A percentile compares a stretch with the other conserved stretches of the same genome.
These are phyloP conservation scores for Hyphopichia buzzinii DNA, from an alignment of 1,139 yeast species.

Conservation along the genomic window DNA sequence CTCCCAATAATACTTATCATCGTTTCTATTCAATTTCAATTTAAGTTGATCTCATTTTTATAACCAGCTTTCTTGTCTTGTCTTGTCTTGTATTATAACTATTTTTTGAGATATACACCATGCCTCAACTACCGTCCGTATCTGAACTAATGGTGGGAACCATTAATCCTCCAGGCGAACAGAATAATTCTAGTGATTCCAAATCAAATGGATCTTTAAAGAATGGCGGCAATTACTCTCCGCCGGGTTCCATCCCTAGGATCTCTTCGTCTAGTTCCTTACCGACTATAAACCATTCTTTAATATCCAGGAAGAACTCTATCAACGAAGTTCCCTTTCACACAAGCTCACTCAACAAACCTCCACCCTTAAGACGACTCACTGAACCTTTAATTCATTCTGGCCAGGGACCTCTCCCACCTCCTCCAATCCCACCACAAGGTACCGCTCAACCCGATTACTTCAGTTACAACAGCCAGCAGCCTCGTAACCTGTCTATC, in stretches of 20 bases:
- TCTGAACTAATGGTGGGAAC: slow-evolving; percentile 30
- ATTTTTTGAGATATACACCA: slow-evolving; percentile 9
- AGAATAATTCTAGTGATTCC: slow-evolving; percentile 3
- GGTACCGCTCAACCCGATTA: slow-evolving; percentile 2
- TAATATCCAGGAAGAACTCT: slow-evolving; percentile 4
- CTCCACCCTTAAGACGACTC: slow-evolving; percentile 15
- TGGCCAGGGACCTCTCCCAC: slow-evolving; percentile 3
- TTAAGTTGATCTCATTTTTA: too few species aligned
- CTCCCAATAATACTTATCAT: too few species aligned
- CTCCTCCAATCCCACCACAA: slow-evolving; percentile 4
- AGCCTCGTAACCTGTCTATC: slow-evolving; percentile 4
- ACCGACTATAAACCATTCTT: slow-evolving; percentile 7
- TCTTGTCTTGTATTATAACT: not conserved
- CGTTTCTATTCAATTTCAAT: too few species aligned
- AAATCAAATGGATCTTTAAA: slow-evolving; percentile 7
- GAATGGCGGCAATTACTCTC: slow-evolving; percentile 5
- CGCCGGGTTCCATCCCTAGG: slow-evolving; percentile 10
- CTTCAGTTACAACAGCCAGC: slow-evolving; percentile 1
- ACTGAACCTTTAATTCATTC: slow-evolving; percentile 15
- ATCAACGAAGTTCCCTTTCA: slow-evolving; percentile 1
- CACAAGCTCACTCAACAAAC: not conserved
- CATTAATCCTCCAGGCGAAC: slow-evolving; percentile 4
- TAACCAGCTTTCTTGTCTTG: not conserved
- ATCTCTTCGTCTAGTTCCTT: slow-evolving; percentile 7
- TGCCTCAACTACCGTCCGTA: slow-evolving; percentile 39